Evolutionary conservation across 768 basidiomycete genomes (phyloP), one percentile per base, ranked within the genome.

Genomic region (Phylloporus sp.): DNA sequence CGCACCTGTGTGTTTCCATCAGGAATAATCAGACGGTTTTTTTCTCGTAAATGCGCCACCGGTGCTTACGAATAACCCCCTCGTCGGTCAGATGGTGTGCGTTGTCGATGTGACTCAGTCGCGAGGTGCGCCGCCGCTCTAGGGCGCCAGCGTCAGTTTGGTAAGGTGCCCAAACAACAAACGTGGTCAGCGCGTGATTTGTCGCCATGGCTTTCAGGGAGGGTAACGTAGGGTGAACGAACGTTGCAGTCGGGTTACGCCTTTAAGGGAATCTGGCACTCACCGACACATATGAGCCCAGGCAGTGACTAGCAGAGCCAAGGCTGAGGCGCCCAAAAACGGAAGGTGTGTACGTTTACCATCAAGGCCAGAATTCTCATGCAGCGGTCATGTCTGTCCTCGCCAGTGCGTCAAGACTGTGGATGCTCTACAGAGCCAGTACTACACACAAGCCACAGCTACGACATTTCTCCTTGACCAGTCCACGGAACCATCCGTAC

Each of bases 141-240:
- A 77, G 72, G 1, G 79, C 79, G 9, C 77, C 84, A 39, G 75
- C 72, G 26, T 83, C 81, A 9, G 78, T 75, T 53, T 75, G 77
- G 62, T 89, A 85, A 2, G 86, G 86, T 2, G 84, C 84, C 57
- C 81, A 87, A 32, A 87, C 76, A 29, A 84, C 61, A 56, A 82
- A 84, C 40, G 62, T 69, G 50, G 47, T 27, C 36, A 56, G 43
- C 7, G 35, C n/a, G 50, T 56, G 46, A 11, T 43, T 45, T 3
- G 55, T 52, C 26, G 65, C 38, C 63, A 67, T 67, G 45, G 40
- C n/a, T 26, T 36, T 23, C n/a, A 31, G 32, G n/a, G 34, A 16
- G 16, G 15, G n/a, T 35, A 4, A 35, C 16, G 34, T 18, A 11
- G 36, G 13, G 39, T 23, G 39, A 50, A 23, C 7, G 5, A 38